A percentile compares a stretch with the other conserved stretches of the same genome.
These are phyloP conservation scores for Stagonosporopsis vannaccii DNA, from an alignment of 2,329 filamentous ascomycete genomes.

Conservation along the genomic window DNA sequence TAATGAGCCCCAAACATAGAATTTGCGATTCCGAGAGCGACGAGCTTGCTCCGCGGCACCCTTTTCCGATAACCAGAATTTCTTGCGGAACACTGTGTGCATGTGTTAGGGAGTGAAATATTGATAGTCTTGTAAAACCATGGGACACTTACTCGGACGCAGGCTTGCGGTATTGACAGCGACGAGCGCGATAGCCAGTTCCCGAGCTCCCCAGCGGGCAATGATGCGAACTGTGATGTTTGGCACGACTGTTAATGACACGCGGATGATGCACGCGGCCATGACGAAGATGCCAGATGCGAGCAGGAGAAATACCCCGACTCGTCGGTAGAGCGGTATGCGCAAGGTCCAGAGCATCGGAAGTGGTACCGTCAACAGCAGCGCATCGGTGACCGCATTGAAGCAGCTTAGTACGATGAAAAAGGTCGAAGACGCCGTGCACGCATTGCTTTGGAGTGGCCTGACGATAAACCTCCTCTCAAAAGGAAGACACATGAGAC, in stretches of 20 bases:
- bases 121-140: neutral
- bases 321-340: constrained; percentile 10
- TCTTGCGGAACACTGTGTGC: neutral
- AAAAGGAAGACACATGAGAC: constrained; percentile 18
- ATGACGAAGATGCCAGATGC: constrained; percentile 20
- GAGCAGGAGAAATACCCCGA: constrained; percentile 13
- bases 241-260: constrained; percentile 16
- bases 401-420: constrained; percentile 20
- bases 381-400: constrained; percentile 11
- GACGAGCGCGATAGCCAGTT: constrained; percentile 16
- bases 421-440: constrained; percentile 14
- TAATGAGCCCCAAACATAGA: constrained; percentile 4
- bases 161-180: constrained; percentile 20
- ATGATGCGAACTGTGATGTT: constrained; percentile 18
- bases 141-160: constrained; percentile 13
- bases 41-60: neutral
- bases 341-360: constrained; percentile 18
- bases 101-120: neutral
- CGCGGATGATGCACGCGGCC: constrained; percentile 18
- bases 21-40: neutral
- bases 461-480: constrained; percentile 7
- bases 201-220: constrained; percentile 16
- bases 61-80: neutral
- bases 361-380: constrained; percentile 16
- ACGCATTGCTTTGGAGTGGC: constrained; percentile 7